Conservation (phyloP, 2,329 filamentous ascomycete species). For the Exophiala aquamarina region DNA sequence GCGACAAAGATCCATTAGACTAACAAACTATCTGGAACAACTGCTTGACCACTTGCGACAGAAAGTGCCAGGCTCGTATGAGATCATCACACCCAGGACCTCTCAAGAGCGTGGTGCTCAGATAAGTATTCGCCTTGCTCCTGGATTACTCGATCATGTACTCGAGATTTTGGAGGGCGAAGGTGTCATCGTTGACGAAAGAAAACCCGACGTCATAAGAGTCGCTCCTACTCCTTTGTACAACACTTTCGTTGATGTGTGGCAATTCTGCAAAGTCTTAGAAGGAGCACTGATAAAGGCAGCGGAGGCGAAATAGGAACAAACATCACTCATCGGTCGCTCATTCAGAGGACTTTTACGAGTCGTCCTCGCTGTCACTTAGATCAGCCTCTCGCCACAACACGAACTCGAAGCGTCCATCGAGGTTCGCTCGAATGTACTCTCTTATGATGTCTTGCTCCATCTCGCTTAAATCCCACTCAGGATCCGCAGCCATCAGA, state of each 20-base stretch:
- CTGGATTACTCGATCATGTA: slow-evolving; percentile 70
- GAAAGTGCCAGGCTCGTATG: slow-evolving; percentile 45
- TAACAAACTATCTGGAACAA: slow-evolving; percentile 76
- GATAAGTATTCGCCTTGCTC: slow-evolving; percentile 68
- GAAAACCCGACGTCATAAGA: slow-evolving; percentile 80
- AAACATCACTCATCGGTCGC: background rate
- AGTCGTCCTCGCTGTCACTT: slow-evolving; percentile 28
- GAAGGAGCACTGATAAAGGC: slow-evolving; percentile 13
- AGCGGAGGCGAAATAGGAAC: background rate
- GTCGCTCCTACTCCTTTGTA: slow-evolving; percentile 84
- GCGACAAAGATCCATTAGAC: slow-evolving; percentile 66
- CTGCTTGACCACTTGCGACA: slow-evolving; percentile 49
- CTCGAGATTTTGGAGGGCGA: slow-evolving; percentile 62
- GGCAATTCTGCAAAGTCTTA: slow-evolving; percentile 47
- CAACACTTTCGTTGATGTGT: slow-evolving; percentile 75
- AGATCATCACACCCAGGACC: slow-evolving; percentile 68
- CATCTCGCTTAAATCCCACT: slow-evolving; percentile 28
- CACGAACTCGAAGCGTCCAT: slow-evolving; percentile 29
- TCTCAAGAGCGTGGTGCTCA: slow-evolving; percentile 73
- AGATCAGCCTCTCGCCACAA: slow-evolving; percentile 26
- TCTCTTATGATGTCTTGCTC: slow-evolving; percentile 33
- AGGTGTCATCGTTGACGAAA: slow-evolving; percentile 77
- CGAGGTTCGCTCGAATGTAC: slow-evolving; percentile 22
- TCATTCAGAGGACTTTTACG: background rate
- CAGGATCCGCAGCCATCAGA: slow-evolving; percentile 30